A percentile compares a stretch with the other conserved stretches of the same genome.
These are phyloP conservation scores for Metschnikowia hibisci DNA, from an alignment of 805 yeast species.

Conservation along the genomic window DNA sequence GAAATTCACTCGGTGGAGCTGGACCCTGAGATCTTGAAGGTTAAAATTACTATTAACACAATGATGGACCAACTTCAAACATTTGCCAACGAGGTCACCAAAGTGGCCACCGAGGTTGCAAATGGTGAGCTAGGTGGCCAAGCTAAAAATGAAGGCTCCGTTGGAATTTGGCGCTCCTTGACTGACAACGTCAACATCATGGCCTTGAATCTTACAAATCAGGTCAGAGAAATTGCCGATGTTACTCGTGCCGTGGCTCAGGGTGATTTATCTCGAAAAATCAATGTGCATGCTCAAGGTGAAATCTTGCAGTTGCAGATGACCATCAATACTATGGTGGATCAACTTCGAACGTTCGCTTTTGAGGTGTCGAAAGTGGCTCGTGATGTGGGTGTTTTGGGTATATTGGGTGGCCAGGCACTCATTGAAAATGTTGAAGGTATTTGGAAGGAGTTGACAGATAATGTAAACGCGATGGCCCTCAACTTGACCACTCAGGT, in stretches of 20 bases:
- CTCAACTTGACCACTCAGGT: conserved; percentile 83
- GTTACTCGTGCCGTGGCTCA: conserved; percentile 86
- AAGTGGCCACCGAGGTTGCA: conserved; percentile 86
- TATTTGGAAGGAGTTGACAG: conserved; percentile 83
- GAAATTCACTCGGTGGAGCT: conserved; percentile 65
- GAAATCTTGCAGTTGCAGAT: conserved; percentile 81
- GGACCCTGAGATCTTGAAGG: conserved; percentile 76
- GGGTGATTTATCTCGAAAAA: conserved; percentile 79
- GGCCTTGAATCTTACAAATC: conserved; percentile 77
- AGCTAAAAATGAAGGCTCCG: conserved; percentile 78
- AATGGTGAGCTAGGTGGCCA: conserved; percentile 89
- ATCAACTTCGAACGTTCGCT: conserved; percentile 76
- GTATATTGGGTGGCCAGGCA: conserved; percentile 86
- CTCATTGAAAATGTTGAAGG: conserved; percentile 76
- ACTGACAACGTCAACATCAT: conserved; percentile 83
- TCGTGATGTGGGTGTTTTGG: conserved; percentile 86
- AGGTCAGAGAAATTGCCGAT: conserved; percentile 77
- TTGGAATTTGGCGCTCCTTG: conserved; percentile 82
- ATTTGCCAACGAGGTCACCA: conserved; percentile 76
- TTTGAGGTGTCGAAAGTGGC: conserved; percentile 86
- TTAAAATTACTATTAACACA: conserved; percentile 75
- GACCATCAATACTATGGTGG: conserved; percentile 87
- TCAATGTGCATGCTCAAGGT: conserved; percentile 89
- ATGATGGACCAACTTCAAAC: conserved; percentile 87
- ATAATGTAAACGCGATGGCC: conserved; percentile 89